These are phyloP conservation scores for Apophysomyces trapeziformis DNA, from an alignment of 371 early-diverging fungal genomes.

Conservation along the genomic window DNA sequence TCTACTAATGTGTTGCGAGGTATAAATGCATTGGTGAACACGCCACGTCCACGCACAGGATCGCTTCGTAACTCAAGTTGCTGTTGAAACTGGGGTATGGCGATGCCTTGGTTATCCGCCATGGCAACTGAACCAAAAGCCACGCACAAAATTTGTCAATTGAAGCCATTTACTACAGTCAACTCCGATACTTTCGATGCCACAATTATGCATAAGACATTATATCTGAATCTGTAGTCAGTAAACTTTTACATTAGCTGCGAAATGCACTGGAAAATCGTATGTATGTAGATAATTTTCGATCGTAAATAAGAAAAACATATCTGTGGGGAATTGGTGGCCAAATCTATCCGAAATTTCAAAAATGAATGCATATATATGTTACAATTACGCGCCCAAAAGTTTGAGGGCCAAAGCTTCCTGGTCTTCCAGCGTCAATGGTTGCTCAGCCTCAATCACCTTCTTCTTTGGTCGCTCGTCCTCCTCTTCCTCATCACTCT, in stretches of 20 bases:
- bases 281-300: no score
- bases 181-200: no score
- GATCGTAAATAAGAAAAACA: no score
- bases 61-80: constrained; percentile 51
- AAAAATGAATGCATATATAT: background rate
- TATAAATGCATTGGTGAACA: constrained; percentile 52
- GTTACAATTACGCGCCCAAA: constrained; percentile 29
- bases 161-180: no score
- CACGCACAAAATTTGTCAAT: no score
- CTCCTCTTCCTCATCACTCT: constrained; percentile 43
- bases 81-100: constrained; percentile 32
- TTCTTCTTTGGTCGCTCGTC: constrained; percentile 51
- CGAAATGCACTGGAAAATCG: no score
- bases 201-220: no score
- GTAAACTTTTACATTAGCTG: no score
- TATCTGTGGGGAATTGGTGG: background rate
- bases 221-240: no score
- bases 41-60: constrained; percentile 64
- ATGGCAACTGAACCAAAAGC: background rate
- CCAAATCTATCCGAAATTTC: background rate
- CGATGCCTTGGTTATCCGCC: constrained; percentile 8
- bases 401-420: constrained; percentile 65
- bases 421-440: constrained; percentile 68
- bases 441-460: constrained; percentile 65
- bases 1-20: constrained; percentile 56